Evolutionary conservation across 257 asterid genomes (phyloP).

Genomic region (Oldenlandia corymbosa): DNA sequence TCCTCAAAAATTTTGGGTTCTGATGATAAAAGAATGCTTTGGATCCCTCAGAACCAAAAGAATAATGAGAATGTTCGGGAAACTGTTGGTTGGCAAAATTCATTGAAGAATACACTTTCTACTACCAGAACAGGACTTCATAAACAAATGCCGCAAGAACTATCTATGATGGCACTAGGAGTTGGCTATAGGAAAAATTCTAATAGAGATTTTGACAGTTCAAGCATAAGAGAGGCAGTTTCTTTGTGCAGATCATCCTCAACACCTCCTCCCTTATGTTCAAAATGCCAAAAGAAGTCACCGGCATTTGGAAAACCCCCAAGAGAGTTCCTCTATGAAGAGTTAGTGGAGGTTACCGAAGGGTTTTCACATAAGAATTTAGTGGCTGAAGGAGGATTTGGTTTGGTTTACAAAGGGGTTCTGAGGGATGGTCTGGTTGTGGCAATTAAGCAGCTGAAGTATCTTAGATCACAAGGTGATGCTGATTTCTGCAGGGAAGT

Average conservation of each 20-base stretch:
- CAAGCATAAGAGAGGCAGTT: conserved; percentile 75
- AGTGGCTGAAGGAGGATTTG: conserved; percentile 70
- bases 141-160: conserved; percentile 16
- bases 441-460: conserved; percentile 70
- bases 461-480: conserved; percentile 59
- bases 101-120: conserved; percentile 20
- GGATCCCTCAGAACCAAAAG: conserved; percentile 40
- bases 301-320: conserved; percentile 91
- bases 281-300: conserved; percentile 64
- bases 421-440: conserved; percentile 59
- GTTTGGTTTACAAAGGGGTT: conserved; percentile 71
- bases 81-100: conserved; percentile 23
- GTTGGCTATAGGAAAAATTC: conserved; percentile 17
- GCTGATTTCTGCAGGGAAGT: conserved; percentile 86
- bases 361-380: conserved; percentile 56
- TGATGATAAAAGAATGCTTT: conserved; percentile 32
- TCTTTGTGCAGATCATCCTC: conserved; percentile 54
- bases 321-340: conserved; percentile 53
- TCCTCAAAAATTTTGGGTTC: conserved; percentile 29
- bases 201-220: conserved; percentile 30
- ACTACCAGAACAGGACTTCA: conserved; percentile 20
- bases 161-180: conserved; percentile 13
- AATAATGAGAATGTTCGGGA: conserved; percentile 22
- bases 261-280: conserved; percentile 75
- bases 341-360: conserved; percentile 68